These are phyloP conservation scores for Colletotrichum abscissum DNA, from an alignment of 2,329 filamentous ascomycete species.

Conservation along the genomic window DNA sequence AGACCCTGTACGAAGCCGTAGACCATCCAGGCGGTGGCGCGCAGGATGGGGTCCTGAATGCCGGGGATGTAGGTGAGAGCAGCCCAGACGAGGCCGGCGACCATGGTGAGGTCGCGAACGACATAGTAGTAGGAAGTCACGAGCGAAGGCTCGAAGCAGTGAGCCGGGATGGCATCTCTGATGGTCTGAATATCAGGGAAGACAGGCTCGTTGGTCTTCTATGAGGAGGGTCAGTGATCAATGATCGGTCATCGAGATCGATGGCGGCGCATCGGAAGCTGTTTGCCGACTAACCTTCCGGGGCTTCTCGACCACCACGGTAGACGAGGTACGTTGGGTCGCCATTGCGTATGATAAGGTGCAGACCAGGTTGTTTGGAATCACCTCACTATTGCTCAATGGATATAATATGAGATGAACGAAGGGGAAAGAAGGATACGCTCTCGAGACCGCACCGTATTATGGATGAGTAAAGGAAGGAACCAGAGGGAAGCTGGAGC, in stretches of 20 bases:
- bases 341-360: conserved; percentile 17
- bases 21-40: conserved; percentile 61
- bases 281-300: conserved; percentile 24
- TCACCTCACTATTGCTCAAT: neutral
- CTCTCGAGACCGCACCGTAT: neutral
- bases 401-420: conserved; percentile 29
- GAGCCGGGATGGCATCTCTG: conserved; percentile 65
- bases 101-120: conserved; percentile 64
- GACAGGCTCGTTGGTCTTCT: conserved; percentile 33
- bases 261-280: conserved; percentile 8
- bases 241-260: conserved; percentile 5
- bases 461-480: conserved; percentile 2
- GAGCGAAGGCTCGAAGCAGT: conserved; percentile 70
- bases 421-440: neutral
- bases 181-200: conserved; percentile 62
- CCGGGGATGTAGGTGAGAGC: conserved; percentile 65
- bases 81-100: conserved; percentile 58
- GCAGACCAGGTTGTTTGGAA: neutral
- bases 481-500: neutral
- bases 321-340: conserved; percentile 27
- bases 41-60: conserved; percentile 56
- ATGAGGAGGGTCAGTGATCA: neutral
- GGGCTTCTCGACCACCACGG: conserved; percentile 35
- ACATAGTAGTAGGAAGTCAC: conserved; percentile 65
- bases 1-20: conserved; percentile 75